A percentile compares a stretch with the other conserved stretches of the same genome.
phyloP scores from a whole-genome alignment of 257 asterid species.

The Solanum sitiens region DNA sequence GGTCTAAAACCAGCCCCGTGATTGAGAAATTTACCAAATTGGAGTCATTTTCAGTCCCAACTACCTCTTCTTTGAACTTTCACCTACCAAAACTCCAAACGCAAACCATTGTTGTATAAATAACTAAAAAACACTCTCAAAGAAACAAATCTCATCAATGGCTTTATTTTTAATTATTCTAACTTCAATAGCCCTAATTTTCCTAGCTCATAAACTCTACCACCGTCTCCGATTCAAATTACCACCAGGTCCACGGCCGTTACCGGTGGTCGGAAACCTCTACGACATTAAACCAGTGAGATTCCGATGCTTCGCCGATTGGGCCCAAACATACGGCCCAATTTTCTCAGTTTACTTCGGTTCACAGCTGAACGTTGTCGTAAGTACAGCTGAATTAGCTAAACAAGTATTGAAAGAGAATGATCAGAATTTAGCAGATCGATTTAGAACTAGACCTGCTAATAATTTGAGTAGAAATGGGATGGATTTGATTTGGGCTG shows the following conservation, averaged over 20 bases:
- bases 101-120: background rate
- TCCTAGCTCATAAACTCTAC: conserved; percentile 31
- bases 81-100: background rate
- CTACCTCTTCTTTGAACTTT: background rate
- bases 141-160: conserved; percentile 7
- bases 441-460: conserved; percentile 14
- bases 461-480: conserved; percentile 61
- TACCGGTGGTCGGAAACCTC: conserved; percentile 27
- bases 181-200: conserved; percentile 11
- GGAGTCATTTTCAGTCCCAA: background rate
- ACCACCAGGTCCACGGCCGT: conserved; percentile 27
- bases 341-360: conserved; percentile 26
- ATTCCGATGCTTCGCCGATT: conserved; percentile 25
- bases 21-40: background rate
- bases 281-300: conserved; percentile 22
- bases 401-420: conserved; percentile 26
- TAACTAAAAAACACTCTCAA: background rate
- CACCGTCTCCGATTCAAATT: conserved; percentile 27
- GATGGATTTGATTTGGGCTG: conserved; percentile 83
- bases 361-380: conserved; percentile 25
- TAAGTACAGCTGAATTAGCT: conserved; percentile 18
- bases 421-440: conserved; percentile 23
- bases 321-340: conserved; percentile 20
- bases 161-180: conserved; percentile 8
- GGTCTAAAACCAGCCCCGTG: background rate